Percentiles rank a stretch among this genome's conserved stretches.
Conservation (phyloP, 169 alveolate genomes). For the Plasmodium gonderi region DNA sequence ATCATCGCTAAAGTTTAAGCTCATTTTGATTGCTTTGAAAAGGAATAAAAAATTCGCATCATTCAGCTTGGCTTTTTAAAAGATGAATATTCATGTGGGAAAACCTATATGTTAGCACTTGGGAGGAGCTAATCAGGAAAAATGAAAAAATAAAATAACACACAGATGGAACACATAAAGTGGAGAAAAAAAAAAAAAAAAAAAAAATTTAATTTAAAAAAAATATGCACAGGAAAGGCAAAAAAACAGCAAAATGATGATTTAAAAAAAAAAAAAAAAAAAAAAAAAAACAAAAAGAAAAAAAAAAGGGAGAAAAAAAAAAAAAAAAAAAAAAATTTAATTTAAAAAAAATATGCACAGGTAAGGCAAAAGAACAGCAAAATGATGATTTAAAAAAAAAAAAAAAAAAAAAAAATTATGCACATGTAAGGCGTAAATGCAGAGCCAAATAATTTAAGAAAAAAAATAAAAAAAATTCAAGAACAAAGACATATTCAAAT, state of each 20-base stretch:
- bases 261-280: neutral
- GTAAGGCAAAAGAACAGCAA: neutral
- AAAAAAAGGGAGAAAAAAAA: neutral
- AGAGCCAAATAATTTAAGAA: neutral
- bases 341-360: conserved; percentile 2
- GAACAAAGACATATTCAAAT: neutral
- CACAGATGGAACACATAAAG: too few relatives aligned
- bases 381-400: neutral
- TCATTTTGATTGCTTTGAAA: conserved; percentile 11
- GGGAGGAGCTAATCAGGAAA: neutral
- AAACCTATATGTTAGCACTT: neutral
- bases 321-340: neutral
- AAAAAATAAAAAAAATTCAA: neutral
- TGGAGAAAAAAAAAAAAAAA: neutral
- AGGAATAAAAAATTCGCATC: neutral
- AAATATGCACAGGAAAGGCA: neutral
- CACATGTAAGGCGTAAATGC: conserved; percentile 1
- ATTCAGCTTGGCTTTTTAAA: neutral
- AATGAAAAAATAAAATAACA: too few relatives aligned
- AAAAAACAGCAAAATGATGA: neutral
- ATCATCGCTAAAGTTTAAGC: conserved; percentile 73
- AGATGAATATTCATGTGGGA: neutral
- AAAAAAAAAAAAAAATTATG: neutral
- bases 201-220: neutral
- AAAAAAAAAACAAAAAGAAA: neutral